These are phyloP conservation scores for Fomitopsis serialis DNA, from an alignment of 768 basidiomycete genomes.

Conservation along the genomic window DNA sequence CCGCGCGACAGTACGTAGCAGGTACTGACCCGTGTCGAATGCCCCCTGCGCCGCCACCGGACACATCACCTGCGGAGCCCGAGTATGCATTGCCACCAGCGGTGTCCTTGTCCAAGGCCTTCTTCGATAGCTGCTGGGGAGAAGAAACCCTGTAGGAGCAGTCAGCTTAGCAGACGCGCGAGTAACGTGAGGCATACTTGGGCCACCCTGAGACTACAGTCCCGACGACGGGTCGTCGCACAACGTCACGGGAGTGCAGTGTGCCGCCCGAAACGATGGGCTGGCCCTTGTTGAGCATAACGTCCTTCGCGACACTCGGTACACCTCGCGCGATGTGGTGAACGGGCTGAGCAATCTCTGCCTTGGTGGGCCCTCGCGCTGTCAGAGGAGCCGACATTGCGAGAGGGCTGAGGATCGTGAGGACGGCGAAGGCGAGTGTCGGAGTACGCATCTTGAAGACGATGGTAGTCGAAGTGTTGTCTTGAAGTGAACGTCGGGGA, in stretches of 20 bases:
- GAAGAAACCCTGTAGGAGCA: background rate
- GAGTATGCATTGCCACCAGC: conserved; percentile 19
- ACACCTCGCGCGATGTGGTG: background rate
- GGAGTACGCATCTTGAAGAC: conserved; percentile 20
- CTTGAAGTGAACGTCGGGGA: background rate
- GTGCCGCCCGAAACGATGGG: background rate
- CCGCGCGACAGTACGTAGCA: no score
- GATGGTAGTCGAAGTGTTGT: background rate
- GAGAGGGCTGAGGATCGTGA: conserved; percentile 20
- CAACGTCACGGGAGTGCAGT: background rate
- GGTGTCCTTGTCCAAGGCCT: conserved; percentile 13
- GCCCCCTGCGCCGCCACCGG: background rate
- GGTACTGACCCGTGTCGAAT: background rate
- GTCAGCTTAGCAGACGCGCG: background rate
- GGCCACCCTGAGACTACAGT: background rate
- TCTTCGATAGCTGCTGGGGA: background rate
- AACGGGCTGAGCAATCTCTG: no score
- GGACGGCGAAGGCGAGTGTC: conserved; percentile 18
- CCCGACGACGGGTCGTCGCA: background rate
- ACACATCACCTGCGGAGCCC: conserved; percentile 9
- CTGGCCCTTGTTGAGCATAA: background rate
- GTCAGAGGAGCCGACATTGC: conserved; percentile 10
- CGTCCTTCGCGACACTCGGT: background rate
- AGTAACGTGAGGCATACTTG: background rate
- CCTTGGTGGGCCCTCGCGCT: background rate